Evolutionary conservation across 1,284 basidiomycete genomes (phyloP), one percentile per base, ranked within the genome.

Genomic region (Cystobasidium pallidum): DNA sequence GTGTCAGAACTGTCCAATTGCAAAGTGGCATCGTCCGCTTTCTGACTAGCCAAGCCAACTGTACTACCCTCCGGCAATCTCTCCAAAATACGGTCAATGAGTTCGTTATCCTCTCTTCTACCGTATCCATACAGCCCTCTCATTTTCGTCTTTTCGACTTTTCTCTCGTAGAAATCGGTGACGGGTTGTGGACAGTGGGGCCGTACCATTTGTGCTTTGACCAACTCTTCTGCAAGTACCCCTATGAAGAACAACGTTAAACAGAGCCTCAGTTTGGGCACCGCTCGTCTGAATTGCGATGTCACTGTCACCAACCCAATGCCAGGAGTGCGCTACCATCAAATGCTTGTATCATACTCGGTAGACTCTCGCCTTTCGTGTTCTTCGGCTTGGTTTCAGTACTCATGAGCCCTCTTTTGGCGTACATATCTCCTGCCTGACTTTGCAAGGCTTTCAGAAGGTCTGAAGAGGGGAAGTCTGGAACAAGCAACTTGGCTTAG

Each of bases 271-370:
- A 39, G 7, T 39, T 39, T 39, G 36, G 52, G 30, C 41, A 47
- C 1, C 1, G 4, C 1, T 26, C 10, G 28, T 10, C 0, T 13
- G 17, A 2, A 3, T 13, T 17, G 21, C 8, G 41, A 3, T 2
- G 17, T 2, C 13, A 43, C n/a, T 39, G 6, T 39, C 6, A 70
- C 75, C 24, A 34, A 76, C 77, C 76, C 0, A 78, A 17, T 3
- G 77, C 76, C 1, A 78, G 62, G 19, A 78, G 28, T 2, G 75
- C 74, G 8, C 63, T 70, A 1, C 67, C 54, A 15, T 78, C 77
- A 15, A 77, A 72, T 24, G 68, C 45, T 45, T 62, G 61, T 41
- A 71, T 64, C 68, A 71, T 71, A 41, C 68, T 71, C 11, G 68
- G 68, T 41, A 71, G 7, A 19, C 19, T 26, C 15, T 32, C 21